phyloP scores from a whole-genome alignment of 1,284 basidiomycete species.

The Cutaneotrichosporon cutaneum region DNA sequence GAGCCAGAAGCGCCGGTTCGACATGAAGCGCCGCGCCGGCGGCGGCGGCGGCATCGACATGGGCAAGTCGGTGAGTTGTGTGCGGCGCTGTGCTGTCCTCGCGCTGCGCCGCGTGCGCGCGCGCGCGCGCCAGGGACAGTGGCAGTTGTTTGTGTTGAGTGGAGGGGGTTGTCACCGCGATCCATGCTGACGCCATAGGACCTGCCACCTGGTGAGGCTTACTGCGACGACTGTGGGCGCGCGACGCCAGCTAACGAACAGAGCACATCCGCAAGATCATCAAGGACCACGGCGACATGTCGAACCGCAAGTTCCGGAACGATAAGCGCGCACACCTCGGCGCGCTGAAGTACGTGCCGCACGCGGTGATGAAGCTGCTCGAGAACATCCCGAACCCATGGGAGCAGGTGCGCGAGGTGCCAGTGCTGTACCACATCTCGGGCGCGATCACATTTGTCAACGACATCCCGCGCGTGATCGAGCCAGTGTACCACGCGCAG shows the following conservation, averaged over 20 bases:
- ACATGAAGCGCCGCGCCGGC: constrained; percentile 49
- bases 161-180: constrained; percentile 6
- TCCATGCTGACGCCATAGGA: constrained; percentile 33
- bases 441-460: constrained; percentile 99
- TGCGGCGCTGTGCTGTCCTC: not conserved
- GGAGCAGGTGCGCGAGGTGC: constrained; percentile 98
- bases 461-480: constrained; percentile 93
- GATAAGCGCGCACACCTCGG: constrained; percentile 99
- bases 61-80: constrained; percentile 50
- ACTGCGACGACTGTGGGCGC: not conserved
- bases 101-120: not conserved
- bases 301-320: constrained; percentile 92
- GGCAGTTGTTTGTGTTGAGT: not conserved
- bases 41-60: constrained; percentile 53
- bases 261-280: constrained; percentile 98
- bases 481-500: constrained; percentile 97
- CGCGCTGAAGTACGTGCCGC: constrained; percentile 97
- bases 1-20: constrained; percentile 48
- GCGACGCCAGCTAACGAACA: constrained; percentile 38
- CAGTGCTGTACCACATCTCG: constrained; percentile 96
- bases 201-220: constrained; percentile 44
- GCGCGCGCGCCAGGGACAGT: not conserved
- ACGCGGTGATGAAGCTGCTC: constrained; percentile 97
- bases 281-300: constrained; percentile 97
- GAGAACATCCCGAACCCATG: constrained; percentile 99